A percentile compares a stretch with the other conserved stretches of the same genome.
Conservation (phyloP, 352 stramenopile genomes). For the Pythium grandisporangium region DNA sequence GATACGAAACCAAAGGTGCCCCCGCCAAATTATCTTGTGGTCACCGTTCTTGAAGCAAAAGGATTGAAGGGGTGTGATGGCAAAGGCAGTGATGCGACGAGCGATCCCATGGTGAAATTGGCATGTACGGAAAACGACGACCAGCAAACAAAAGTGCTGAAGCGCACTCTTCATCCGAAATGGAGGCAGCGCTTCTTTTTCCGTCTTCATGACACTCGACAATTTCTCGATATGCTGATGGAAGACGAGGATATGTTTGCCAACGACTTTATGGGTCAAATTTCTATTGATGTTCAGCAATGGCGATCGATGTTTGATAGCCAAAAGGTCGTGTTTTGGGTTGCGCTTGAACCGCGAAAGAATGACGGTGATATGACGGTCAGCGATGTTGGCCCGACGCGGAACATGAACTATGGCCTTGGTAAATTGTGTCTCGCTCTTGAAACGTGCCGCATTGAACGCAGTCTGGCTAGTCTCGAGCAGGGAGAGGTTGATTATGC, state of each 20-base stretch:
- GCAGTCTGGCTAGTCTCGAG: constrained; percentile 37
- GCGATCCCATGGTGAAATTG: constrained; percentile 35
- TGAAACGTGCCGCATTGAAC: constrained; percentile 44
- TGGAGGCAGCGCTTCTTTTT: constrained; percentile 64
- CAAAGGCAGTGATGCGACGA: constrained; percentile 33
- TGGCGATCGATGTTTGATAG: constrained; percentile 22
- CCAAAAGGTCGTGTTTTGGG: constrained; percentile 44
- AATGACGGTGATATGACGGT: not conserved
- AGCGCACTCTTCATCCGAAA: constrained; percentile 37
- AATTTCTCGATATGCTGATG: constrained; percentile 30
- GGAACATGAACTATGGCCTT: constrained; percentile 33
- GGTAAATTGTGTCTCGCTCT: constrained; percentile 63
- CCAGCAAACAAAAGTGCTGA: constrained; percentile 40
- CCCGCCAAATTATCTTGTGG: constrained; percentile 37
- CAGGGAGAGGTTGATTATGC: constrained; percentile 65
- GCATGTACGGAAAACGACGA: constrained; percentile 25
- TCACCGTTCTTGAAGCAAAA: constrained; percentile 45
- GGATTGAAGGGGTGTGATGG: constrained; percentile 34
- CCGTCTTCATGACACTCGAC: constrained; percentile 10
- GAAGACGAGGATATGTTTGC: constrained; percentile 51
- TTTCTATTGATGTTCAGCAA: constrained; percentile 41
- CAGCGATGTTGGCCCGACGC: constrained; percentile 19
- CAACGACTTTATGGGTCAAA: constrained; percentile 48
- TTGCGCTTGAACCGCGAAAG: constrained; percentile 28
- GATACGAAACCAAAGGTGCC: not conserved